These are phyloP conservation scores for Beauveria sp. DNA, from an alignment of 2,329 filamentous ascomycete species.

Conservation along the genomic window DNA sequence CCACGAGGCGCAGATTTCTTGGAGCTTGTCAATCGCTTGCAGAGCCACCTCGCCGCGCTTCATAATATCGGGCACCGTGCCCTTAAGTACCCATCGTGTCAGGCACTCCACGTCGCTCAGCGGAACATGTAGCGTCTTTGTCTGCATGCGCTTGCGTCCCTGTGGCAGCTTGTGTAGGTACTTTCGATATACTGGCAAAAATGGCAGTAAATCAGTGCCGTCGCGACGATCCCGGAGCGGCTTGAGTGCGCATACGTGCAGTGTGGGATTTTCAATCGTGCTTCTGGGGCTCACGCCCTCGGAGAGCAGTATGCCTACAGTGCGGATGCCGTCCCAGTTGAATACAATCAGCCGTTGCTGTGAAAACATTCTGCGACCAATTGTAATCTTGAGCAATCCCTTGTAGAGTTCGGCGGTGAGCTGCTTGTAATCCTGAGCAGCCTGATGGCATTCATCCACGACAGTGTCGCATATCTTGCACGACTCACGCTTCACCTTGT, in stretches of 20 bases:
- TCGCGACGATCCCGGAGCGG: constrained; percentile 61
- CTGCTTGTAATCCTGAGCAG: constrained; percentile 70
- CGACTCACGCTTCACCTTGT: constrained; percentile 77
- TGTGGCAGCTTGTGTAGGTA: constrained; percentile 62
- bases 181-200: constrained; percentile 62
- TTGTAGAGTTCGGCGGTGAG: constrained; percentile 77
- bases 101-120: constrained; percentile 78
- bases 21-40: constrained; percentile 59
- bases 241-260: constrained; percentile 74
- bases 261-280: constrained; percentile 49
- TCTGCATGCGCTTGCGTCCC: constrained; percentile 56
- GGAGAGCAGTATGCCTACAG: constrained; percentile 69
- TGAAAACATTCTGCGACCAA: constrained; percentile 72
- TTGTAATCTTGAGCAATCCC: constrained; percentile 67
- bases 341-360: constrained; percentile 75
- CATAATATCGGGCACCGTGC: constrained; percentile 53
- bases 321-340: constrained; percentile 74
- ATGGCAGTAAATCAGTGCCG: constrained; percentile 80
- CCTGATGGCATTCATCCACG: constrained; percentile 73
- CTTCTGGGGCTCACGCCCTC: constrained; percentile 63
- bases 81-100: constrained; percentile 57
- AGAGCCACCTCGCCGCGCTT: constrained; percentile 40
- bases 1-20: constrained; percentile 67
- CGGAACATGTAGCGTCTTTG: constrained; percentile 62
- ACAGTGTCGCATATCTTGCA: constrained; percentile 76